Percentiles rank a stretch among this genome's conserved stretches.
phyloP scores from a whole-genome alignment of 164 flowering plant species.

The Aristolochia contorta region DNA sequence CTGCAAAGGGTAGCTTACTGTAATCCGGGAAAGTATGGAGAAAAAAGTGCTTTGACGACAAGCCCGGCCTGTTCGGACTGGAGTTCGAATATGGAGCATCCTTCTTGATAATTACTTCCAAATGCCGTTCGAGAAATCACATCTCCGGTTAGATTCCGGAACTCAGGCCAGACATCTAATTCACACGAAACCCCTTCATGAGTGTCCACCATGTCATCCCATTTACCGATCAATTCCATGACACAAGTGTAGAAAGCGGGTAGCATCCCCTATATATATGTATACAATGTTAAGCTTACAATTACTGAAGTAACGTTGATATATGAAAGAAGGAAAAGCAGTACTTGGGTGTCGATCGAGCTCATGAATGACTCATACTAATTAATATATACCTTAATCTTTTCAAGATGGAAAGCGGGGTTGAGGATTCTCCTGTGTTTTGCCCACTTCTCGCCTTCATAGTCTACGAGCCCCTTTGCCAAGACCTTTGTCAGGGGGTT shows the following conservation, averaged over 20 bases:
- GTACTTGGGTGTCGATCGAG: too few relatives aligned
- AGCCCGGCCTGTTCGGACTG: constrained; percentile 13
- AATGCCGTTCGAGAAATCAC: constrained; percentile 16
- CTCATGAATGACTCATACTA: too few relatives aligned
- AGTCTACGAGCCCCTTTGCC: constrained; percentile 14
- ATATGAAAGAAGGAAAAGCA: too few relatives aligned
- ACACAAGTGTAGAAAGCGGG: constrained; percentile 11
- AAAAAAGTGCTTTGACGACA: background rate
- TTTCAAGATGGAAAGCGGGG: constrained; percentile 43
- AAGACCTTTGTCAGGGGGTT: constrained; percentile 2
- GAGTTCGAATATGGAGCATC: constrained; percentile 13
- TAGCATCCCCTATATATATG: constrained; percentile 10
- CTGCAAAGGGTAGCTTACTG: constrained; percentile 4
- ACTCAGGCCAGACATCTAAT: constrained; percentile 13
- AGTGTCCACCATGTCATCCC: constrained; percentile 7
- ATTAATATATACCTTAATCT: constrained; percentile 33
- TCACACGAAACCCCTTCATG: constrained; percentile 7
- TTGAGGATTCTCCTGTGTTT: constrained; percentile 40
- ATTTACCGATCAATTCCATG: constrained; percentile 11
- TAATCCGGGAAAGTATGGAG: constrained; percentile 6
- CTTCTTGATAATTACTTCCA: constrained; percentile 17
- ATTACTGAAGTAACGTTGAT: too few relatives aligned
- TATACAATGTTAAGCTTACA: too few relatives aligned
- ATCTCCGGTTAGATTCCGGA: constrained; percentile 14
- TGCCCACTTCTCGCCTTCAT: constrained; percentile 44